phyloP scores from a whole-genome alignment of 495 filamentous ascomycete genomes.

The Xylaria telfairii region DNA sequence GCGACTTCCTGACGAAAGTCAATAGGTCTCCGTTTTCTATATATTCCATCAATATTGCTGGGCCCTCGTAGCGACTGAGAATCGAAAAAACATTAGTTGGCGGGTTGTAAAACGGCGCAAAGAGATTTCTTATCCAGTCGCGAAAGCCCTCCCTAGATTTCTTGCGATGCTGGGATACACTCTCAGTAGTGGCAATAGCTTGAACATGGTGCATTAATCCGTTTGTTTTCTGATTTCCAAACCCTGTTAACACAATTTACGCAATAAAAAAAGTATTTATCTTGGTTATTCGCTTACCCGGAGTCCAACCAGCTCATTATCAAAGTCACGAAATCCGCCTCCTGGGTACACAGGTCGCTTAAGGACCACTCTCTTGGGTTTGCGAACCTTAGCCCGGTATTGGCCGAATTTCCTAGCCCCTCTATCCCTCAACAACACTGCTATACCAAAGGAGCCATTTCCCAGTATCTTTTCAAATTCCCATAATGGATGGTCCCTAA shows the following conservation, averaged over 20 bases:
- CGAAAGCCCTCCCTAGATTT: not conserved
- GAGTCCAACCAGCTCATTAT: not conserved
- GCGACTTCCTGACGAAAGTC: not conserved
- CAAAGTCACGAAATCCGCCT: not conserved
- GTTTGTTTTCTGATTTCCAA: not conserved
- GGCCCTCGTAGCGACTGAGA: not conserved
- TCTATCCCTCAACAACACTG: constrained; percentile 10
- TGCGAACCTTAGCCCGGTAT: not conserved
- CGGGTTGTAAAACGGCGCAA: not conserved
- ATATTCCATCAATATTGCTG: constrained; percentile 19
- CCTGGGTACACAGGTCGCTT: constrained; percentile 4
- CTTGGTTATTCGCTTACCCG: not conserved
- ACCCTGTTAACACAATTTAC: not conserved
- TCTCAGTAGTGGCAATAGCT: not conserved
- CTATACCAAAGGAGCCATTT: constrained; percentile 4
- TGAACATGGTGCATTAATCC: constrained; percentile 4
- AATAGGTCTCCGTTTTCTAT: constrained; percentile 8
- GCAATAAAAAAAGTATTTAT: not conserved
- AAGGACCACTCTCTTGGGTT: not conserved
- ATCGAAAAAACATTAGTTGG: not conserved
- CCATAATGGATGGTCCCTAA: constrained; percentile 6
- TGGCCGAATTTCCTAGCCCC: not conserved
- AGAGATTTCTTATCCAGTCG: not conserved
- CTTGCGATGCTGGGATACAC: not conserved
- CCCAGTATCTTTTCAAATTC: constrained; percentile 12